Base-by-base conservation (phyloP, 345 rosid genomes). In the Populus pruinosa region DNA sequence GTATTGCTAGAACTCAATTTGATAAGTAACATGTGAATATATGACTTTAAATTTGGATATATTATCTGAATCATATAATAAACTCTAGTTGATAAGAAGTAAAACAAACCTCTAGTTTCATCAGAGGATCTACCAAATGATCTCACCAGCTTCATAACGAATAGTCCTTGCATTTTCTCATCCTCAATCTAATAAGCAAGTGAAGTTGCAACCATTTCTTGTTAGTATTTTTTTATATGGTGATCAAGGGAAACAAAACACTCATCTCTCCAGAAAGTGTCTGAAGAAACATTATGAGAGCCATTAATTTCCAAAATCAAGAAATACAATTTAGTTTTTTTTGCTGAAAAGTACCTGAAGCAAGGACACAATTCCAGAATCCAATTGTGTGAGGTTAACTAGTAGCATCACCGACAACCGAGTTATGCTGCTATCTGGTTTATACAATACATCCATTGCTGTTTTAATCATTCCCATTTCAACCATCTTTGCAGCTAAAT, bases 131-230 rank as follows among this genome's bases (percentile, higher is more conserved):
- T 87, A 76, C 97, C 88, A 71, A 93, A 95, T 78, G 97, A 95
- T 80, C 98, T 89, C 76, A 91, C 98, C 47, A 93, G 99, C 91
- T 89, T 93, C 96, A 92, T 89, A 67, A 90, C 77, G 77, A 91
- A 83, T 63, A 91, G 80, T 55, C 98, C 94, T 86, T 88, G 91
- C 87, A 93, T 78, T 81, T 87, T 92, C 83, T 94, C 93, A 72
- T 91, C 91, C 23, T 78, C 93, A 69, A 75, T 82, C 99, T 93
- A 82, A 76, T 83, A 87, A 83, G 65, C 72, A 82, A 31, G 73
- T 31, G 64, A 67, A 29, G 62, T 49, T 62, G 44, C 17, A 25
- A 43, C 4, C 5, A 49, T 72, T 35, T 72, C 20, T 63, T 55
- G 71, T 44, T 62, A 59, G 59, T 50, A n/a, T 71, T 74, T 66